Conservation (phyloP, 148 eudicot species). For the Nepenthes mirabilis region DNA sequence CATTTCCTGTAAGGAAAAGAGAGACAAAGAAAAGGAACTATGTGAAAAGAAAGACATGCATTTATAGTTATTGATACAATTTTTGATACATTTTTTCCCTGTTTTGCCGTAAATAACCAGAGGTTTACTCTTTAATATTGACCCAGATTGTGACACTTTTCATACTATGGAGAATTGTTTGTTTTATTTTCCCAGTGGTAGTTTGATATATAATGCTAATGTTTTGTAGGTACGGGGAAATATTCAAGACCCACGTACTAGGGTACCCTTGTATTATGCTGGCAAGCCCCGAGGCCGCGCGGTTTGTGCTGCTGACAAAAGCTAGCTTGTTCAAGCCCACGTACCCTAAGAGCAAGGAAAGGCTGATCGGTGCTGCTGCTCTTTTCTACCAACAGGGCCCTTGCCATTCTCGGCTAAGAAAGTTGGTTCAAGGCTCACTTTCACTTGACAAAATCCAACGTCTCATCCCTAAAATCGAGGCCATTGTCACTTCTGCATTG, state of each 20-base stretch:
- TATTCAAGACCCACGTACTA: slow-evolving; percentile 75
- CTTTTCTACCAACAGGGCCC: slow-evolving; percentile 74
- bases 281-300: slow-evolving; percentile 61
- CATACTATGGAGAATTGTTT: neutral
- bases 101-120: no score
- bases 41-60: no score
- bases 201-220: neutral
- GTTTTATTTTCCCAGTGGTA: neutral
- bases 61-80: no score
- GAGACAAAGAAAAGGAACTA: no score
- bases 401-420: slow-evolving; percentile 46
- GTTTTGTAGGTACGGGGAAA: slow-evolving; percentile 59
- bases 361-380: slow-evolving; percentile 58
- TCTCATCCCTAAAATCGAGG: slow-evolving; percentile 26
- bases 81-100: no score
- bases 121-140: no score
- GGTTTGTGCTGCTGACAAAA: slow-evolving; percentile 56
- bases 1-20: no score
- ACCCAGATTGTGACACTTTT: neutral
- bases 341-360: slow-evolving; percentile 81
- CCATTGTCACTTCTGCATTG: slow-evolving; percentile 23
- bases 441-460: slow-evolving; percentile 20
- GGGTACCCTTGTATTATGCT: slow-evolving; percentile 91
- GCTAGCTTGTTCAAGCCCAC: slow-evolving; percentile 79
- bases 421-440: slow-evolving; percentile 33